These are phyloP conservation scores for Neurospora africana DNA, from an alignment of 495 filamentous ascomycete genomes.

Conservation along the genomic window DNA sequence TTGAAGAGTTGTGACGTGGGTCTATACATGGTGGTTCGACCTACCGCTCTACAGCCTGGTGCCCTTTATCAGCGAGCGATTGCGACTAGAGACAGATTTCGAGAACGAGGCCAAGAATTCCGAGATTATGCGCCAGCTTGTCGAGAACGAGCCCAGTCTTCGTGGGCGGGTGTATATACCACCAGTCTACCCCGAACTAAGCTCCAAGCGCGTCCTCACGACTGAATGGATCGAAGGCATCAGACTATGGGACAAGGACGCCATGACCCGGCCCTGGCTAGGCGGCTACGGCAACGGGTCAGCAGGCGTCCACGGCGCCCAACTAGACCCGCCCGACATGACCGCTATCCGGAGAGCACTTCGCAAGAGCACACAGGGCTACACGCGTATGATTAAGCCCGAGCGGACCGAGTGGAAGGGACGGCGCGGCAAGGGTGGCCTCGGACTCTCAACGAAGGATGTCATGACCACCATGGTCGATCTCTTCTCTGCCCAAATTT, in stretches of 20 bases:
- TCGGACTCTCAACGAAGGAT: slow-evolving; percentile 69
- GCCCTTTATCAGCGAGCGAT: slow-evolving; percentile 77
- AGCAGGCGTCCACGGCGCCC: slow-evolving; percentile 62
- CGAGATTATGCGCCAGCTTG: slow-evolving; percentile 66
- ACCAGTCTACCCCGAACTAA: slow-evolving; percentile 69
- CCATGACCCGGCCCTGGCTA: slow-evolving; percentile 61
- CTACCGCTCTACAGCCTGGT: slow-evolving; percentile 80
- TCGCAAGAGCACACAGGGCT: slow-evolving; percentile 25
- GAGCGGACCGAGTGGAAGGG: slow-evolving; percentile 73
- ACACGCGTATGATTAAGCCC: slow-evolving; percentile 57
- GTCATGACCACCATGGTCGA: slow-evolving; percentile 96
- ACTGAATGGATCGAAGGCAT: slow-evolving; percentile 97
- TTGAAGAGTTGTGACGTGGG: slow-evolving; percentile 55
- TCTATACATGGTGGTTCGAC: slow-evolving; percentile 75
- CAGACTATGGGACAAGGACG: slow-evolving; percentile 77
- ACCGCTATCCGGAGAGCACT: slow-evolving; percentile 29
- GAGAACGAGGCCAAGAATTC: slow-evolving; percentile 82
- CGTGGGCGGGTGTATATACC: slow-evolving; percentile 79
- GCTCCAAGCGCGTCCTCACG: slow-evolving; percentile 76
- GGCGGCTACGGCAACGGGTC: slow-evolving; percentile 66
- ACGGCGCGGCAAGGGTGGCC: slow-evolving; percentile 54
- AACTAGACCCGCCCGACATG: slow-evolving; percentile 44
- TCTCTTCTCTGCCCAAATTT: slow-evolving; percentile 92
- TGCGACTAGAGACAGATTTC: slow-evolving; percentile 90
- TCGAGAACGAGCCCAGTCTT: slow-evolving; percentile 67